Base-by-base conservation (phyloP, 768 basidiomycete genomes). In the Kwoniella heveanensis region DNA sequence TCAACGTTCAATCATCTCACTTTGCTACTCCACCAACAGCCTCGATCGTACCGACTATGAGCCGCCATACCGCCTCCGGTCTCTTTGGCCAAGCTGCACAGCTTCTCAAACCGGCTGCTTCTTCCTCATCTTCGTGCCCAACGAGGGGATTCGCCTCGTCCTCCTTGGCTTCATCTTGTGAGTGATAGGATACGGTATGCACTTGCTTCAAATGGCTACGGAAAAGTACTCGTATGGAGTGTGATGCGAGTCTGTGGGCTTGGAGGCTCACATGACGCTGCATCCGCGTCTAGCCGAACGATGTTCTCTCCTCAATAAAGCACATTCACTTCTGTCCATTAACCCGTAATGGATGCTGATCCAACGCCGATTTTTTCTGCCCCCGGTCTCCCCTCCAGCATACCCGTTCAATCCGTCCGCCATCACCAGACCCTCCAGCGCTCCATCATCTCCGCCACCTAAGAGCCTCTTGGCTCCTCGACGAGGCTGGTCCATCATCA, bases 401-500 rank as follows among this genome's bases (percentile, higher is more conserved):
- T 77, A 77, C 57, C 65, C 66, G 1, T 74, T 71, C 51, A 74
- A 73, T 22, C 54, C 66, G 5, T 53, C 62, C 5, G 69, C 67
- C 19, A 52, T 62, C 32, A 47, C 62, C 46, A 47, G 54, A 8
- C 54, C 68, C 12, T 60, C 69, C 17, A 61, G 63, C 13, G 21
- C 65, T 9, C 27, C 63, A 9, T 57, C 63, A 9, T 57, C 54
- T 12, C 46, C 66, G 10, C 36, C 64, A 4, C 65, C 71, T 7
- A 51, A 52, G 47, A 60, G 67, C 32, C 68, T 76, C 25, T 58
- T 73, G 13, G 37, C 58, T 3, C 77, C 77, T 13, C 62, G 66
- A 29, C 69, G 72, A 48, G 77, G 77, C 46, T 67, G 65, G 51
- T 67, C 71, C 10, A 57, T 78, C 10, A 70, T 78, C 48, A 64